phyloP scores from a whole-genome alignment of 2,329 filamentous ascomycete genomes.

The Pseudogymnoascus sp. region DNA sequence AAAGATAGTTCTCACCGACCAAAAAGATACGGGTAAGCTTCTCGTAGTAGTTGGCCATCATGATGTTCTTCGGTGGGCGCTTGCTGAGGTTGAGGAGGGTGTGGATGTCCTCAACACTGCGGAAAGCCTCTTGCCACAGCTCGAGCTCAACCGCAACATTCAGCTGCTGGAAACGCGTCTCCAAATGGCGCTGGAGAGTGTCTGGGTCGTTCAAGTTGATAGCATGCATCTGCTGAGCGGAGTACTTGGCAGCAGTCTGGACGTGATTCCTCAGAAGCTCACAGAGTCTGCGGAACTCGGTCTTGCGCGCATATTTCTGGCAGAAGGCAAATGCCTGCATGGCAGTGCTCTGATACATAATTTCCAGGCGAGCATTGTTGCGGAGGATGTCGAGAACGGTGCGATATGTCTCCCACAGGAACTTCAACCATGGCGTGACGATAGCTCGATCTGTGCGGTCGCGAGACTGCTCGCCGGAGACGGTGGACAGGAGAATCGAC shows the following conservation, averaged over 20 bases:
- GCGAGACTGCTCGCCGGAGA: conserved; percentile 94
- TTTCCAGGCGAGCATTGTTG: conserved; percentile 95
- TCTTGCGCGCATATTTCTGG: conserved; percentile 96
- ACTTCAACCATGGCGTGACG: conserved; percentile 98
- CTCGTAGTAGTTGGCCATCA: conserved; percentile 99
- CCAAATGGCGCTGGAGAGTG: conserved; percentile 91
- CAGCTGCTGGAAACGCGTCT: conserved; percentile 96
- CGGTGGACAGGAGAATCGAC: conserved; percentile 93
- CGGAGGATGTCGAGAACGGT: conserved; percentile 97
- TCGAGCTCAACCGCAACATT: conserved; percentile 98
- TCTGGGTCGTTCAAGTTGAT: conserved; percentile 98
- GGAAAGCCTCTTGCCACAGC: conserved; percentile 98
- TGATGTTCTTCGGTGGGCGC: conserved; percentile 94
- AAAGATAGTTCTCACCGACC: conserved; percentile 98
- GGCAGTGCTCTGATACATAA: conserved; percentile 97
- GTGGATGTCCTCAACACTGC: conserved; percentile 97
- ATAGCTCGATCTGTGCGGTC: conserved; percentile 97
- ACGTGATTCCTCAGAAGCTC: conserved; percentile 98
- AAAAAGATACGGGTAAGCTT: conserved; percentile 98
- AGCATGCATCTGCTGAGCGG: conserved; percentile 87
- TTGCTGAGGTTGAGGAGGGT: conserved; percentile 96
- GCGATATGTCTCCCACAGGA: conserved; percentile 98
- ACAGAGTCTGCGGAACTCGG: conserved; percentile 96
- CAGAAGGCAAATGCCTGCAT: conserved; percentile 99
- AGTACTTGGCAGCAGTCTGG: conserved; percentile 98